Conservation (phyloP, 345 rosid genomes). For the Acer saccharum region DNA sequence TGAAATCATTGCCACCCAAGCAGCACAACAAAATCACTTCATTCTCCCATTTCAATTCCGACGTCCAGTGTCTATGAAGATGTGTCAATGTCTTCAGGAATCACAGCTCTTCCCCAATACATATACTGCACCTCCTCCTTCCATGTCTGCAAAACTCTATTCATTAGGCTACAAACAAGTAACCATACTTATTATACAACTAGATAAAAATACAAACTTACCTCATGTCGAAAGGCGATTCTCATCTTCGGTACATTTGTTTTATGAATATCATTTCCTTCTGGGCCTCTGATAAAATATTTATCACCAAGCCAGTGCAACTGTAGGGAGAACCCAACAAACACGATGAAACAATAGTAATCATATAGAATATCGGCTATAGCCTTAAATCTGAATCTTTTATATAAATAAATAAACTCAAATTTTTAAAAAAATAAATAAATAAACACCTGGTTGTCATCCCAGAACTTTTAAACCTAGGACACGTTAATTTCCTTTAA, state of each 20-base stretch:
- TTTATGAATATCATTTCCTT: slow-evolving; percentile 55
- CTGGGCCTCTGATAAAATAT: slow-evolving; percentile 42
- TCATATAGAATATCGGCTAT: neutral
- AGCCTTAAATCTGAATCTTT: neutral
- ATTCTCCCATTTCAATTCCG: slow-evolving; percentile 7
- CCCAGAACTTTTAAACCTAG: neutral
- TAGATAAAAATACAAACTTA: neutral
- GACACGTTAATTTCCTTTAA: neutral
- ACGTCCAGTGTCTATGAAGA: neutral
- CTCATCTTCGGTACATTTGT: slow-evolving; percentile 47
- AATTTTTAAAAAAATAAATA: neutral
- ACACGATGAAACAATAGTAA: neutral
- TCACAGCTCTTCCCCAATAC: slow-evolving; percentile 36
- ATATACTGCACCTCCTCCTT: slow-evolving; percentile 57
- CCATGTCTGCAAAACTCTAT: slow-evolving; percentile 46
- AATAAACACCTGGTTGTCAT: neutral
- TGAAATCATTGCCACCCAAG: neutral
- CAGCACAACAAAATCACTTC: neutral
- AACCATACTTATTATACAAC: neutral
- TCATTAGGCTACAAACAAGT: slow-evolving; percentile 11
- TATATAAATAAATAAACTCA: neutral
- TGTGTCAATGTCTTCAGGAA: slow-evolving; percentile 41
- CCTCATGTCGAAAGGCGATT: slow-evolving; percentile 47
- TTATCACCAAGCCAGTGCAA: slow-evolving; percentile 52
- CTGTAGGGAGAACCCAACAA: slow-evolving; percentile 23